phyloP scores from a whole-genome alignment of 768 basidiomycete genomes.

The Mycena rebaudengoi region DNA sequence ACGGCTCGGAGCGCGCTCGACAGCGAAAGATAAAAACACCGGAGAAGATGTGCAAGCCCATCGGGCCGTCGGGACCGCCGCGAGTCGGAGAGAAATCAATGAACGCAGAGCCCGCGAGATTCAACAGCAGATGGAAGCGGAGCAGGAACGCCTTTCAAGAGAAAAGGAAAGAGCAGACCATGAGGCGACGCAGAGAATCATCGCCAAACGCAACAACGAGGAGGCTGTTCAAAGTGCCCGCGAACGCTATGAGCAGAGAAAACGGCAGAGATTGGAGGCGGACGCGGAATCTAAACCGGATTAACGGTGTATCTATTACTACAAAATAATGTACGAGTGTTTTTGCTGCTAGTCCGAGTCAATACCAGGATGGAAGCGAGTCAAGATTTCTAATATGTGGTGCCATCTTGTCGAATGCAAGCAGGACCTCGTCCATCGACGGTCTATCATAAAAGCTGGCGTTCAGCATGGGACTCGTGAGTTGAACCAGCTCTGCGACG shows the following conservation, averaged over 20 bases:
- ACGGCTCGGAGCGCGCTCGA: conserved; percentile 59
- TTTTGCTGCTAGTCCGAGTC: not conserved
- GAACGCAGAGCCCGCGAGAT: conserved; percentile 85
- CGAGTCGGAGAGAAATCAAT: conserved; percentile 82
- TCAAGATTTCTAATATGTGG: conserved; percentile 46
- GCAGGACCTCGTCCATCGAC: conserved; percentile 53
- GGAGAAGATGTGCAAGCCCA: conserved; percentile 56
- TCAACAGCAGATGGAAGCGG: conserved; percentile 79
- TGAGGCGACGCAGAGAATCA: conserved; percentile 69
- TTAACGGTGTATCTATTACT: conserved; percentile 21
- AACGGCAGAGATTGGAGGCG: conserved; percentile 76
- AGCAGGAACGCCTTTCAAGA: conserved; percentile 64
- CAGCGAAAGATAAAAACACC: conserved; percentile 28
- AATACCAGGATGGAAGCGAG: conserved; percentile 27
- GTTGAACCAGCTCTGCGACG: conserved; percentile 65
- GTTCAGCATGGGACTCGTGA: conserved; percentile 69
- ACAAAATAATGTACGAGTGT: not conserved
- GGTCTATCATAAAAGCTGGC: conserved; percentile 62
- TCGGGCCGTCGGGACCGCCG: conserved; percentile 86
- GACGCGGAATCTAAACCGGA: conserved; percentile 27
- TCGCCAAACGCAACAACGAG: conserved; percentile 81
- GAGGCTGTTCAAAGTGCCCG: conserved; percentile 76
- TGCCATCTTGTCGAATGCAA: conserved; percentile 60
- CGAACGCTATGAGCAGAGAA: conserved; percentile 80
- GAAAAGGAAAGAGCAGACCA: conserved; percentile 69